Evolutionary conservation across 2,329 filamentous ascomycete genomes (phyloP), one percentile per base, ranked within the genome.

Genomic region (Pseudogymnoascus sp.): DNA sequence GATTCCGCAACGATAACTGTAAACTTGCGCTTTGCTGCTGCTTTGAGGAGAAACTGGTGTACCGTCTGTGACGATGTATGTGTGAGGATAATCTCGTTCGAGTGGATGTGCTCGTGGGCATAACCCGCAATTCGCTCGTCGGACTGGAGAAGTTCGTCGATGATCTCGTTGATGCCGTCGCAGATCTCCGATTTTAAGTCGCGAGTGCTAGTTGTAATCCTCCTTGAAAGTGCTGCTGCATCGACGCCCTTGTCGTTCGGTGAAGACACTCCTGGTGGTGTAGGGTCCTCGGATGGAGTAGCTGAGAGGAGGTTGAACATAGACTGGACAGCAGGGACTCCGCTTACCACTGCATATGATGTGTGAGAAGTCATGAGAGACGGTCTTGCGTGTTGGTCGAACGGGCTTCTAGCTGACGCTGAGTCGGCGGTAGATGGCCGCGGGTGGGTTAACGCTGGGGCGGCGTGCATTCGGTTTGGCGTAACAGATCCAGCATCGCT

Each of bases 141-240:
- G 6, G 91, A 91, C 71, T 93, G 89, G 66, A 89, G 88, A 61
- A 99, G 86, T 75, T 99, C 94, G 70, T 99, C 94, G 73, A 96
- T 89, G 63, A 99, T 91, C 73, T 99, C 94, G 69, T 91, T 87
- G 69, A 99, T 97, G 41, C 92, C 94, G 68, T 94, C 90, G 66
- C 97, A 87, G 25, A 97, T 88, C 74, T 97, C 94, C 12, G 90
- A 90, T 63, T 91, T 89, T 62, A 97, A 79, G 64, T 95, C 88
- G 63, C 89, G 82, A 3, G 70, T 68, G n/a, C 66, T 65, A 11
- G 61, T 67, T 34, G 64, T 62, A 59, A 70, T 70, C 54, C 65
- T 67, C n/a, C 66, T 65, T 12, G 70, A 63, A 20, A 72, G 61
- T 9, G 66, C 66, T 6, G 65, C 61, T 14, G 68, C 62, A 60